A percentile compares a stretch with the other conserved stretches of the same genome.
Evolutionary conservation across 371 early-diverging fungal genomes (phyloP).

Genomic region (Thermomucor indicae-seudaticae): DNA sequence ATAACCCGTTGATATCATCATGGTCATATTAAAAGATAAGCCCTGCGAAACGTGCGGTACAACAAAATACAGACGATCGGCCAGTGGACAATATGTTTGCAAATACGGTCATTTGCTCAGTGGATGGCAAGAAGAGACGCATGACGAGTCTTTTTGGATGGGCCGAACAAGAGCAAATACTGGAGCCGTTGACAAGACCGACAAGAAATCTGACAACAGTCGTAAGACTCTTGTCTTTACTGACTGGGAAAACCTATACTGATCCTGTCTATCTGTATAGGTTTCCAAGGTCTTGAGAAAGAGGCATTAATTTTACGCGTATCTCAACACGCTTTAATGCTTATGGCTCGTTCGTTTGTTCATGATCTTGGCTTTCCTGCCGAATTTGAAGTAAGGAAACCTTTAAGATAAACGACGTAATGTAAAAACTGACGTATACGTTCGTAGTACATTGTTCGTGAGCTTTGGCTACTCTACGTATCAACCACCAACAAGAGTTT

Average conservation of each 20-base stretch:
- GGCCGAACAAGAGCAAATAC: neutral
- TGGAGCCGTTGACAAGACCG: neutral
- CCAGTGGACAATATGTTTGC: conserved; percentile 8
- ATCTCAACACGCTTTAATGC: neutral
- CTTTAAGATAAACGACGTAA: neutral
- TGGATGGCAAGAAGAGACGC: neutral
- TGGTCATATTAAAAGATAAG: neutral
- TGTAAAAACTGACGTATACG: neutral
- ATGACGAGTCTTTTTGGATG: neutral
- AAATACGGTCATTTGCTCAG: conserved; percentile 7
- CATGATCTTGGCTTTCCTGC: neutral
- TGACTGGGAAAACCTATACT: neutral
- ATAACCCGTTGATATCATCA: neutral
- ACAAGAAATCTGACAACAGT: neutral
- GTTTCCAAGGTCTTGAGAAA: neutral
- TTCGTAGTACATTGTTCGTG: neutral
- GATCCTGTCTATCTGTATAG: neutral
- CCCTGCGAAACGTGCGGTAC: conserved; percentile 10
- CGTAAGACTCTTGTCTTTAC: neutral
- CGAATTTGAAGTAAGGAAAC: neutral
- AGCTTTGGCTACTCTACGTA: neutral
- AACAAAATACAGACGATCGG: neutral
- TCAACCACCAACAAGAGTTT: neutral
- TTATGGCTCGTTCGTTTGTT: neutral
- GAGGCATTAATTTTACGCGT: neutral